These are phyloP conservation scores for Edaphochlamys debaryana DNA, from an alignment of 139 green algal genomes.

Conservation along the genomic window DNA sequence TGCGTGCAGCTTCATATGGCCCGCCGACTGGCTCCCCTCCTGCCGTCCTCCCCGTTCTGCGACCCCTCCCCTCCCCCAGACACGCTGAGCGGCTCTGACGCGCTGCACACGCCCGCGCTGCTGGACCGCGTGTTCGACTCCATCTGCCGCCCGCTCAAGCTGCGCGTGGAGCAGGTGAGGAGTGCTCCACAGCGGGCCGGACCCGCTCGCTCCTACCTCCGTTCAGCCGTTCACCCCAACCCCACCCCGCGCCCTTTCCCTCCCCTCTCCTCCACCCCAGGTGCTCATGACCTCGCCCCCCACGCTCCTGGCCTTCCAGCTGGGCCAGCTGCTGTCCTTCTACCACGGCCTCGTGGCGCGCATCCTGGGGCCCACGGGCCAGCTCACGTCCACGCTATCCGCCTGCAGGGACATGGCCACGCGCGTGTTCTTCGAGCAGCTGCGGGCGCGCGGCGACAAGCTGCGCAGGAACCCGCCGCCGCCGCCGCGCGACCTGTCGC, in stretches of 20 bases:
- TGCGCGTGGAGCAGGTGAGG: slow-evolving; percentile 74
- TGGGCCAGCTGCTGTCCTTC: slow-evolving; percentile 87
- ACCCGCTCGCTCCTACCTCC: too few relatives aligned
- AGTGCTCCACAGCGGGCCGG: too few relatives aligned
- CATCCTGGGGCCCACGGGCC: slow-evolving; percentile 46
- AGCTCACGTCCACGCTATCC: slow-evolving; percentile 53
- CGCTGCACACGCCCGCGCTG: slow-evolving; percentile 69
- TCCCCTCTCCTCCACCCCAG: slow-evolving; percentile 48
- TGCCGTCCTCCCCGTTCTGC: too few relatives aligned
- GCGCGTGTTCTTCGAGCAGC: slow-evolving; percentile 78
- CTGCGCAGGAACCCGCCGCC: slow-evolving; percentile 73
- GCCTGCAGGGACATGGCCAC: slow-evolving; percentile 61
- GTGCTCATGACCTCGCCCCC: slow-evolving; percentile 81
- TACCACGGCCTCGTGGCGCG: slow-evolving; percentile 66
- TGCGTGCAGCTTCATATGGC: too few relatives aligned
- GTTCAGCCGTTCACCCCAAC: too few relatives aligned
- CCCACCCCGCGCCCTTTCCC: too few relatives aligned
- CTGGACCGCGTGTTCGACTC: slow-evolving; percentile 94
- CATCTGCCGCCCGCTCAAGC: slow-evolving; percentile 94
- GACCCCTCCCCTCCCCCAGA: not conserved
- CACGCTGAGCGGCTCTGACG: slow-evolving; percentile 41
- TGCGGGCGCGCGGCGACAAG: slow-evolving; percentile 72
- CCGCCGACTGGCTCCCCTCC: too few relatives aligned
- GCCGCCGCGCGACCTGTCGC: slow-evolving; percentile 72
- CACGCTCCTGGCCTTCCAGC: slow-evolving; percentile 83